phyloP scores from a whole-genome alignment of 169 alveolate genomes.

The Eimeria praecox region DNA sequence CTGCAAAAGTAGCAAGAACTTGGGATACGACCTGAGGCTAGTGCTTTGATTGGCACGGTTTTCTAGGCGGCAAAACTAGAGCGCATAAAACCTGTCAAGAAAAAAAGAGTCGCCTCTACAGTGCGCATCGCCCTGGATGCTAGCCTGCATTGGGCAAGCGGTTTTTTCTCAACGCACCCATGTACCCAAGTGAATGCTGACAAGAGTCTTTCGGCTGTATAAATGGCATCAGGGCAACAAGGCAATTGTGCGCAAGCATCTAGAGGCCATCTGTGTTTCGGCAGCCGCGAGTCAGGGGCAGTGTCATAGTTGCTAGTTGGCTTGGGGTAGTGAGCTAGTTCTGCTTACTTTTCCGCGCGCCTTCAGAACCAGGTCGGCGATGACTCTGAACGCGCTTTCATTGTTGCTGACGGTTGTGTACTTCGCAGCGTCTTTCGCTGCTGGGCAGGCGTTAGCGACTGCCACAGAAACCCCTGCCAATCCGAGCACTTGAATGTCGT shows the following conservation, averaged over 20 bases:
- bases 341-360: slow-evolving; percentile 4
- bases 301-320: not conserved
- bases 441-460: slow-evolving; percentile 86
- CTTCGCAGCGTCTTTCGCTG: slow-evolving; percentile 86
- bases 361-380: slow-evolving; percentile 36
- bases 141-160: not conserved
- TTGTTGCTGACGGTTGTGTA: slow-evolving; percentile 63
- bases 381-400: slow-evolving; percentile 62
- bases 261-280: not conserved
- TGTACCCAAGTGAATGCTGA: not conserved
- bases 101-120: not conserved
- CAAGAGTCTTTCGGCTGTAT: not conserved
- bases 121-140: not conserved
- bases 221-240: not conserved
- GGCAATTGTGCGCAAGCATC: not conserved
- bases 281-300: not conserved
- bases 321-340: slow-evolving; percentile 10
- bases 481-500: slow-evolving; percentile 88
- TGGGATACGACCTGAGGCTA: not conserved
- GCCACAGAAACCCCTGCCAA: slow-evolving; percentile 86
- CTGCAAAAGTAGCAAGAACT: not conserved
- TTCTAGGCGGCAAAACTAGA: not conserved
- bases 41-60: not conserved
- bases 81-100: not conserved
- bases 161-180: not conserved